Conservation (phyloP, 305 asterid genomes). For the Fraxinus ornus region DNA sequence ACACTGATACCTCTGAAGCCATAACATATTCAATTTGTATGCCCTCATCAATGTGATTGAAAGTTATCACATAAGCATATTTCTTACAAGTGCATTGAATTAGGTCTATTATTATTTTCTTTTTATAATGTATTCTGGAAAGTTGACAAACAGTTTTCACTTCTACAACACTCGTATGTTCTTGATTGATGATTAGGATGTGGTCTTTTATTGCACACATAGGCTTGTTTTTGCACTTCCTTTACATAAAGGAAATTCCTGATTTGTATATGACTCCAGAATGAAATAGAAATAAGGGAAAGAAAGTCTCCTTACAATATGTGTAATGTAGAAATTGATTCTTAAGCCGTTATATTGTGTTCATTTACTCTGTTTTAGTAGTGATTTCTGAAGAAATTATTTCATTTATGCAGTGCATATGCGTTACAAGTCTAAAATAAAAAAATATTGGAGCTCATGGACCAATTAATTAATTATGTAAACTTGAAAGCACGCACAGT, state of each 20-base stretch:
- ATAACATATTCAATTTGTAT: background rate
- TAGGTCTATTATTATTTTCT: background rate
- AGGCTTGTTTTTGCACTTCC: slow-evolving; percentile 3
- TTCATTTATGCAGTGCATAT: background rate
- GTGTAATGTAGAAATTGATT: background rate
- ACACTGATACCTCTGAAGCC: background rate
- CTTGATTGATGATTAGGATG: background rate
- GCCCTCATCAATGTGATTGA: background rate
- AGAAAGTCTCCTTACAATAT: background rate
- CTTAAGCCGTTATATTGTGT: background rate
- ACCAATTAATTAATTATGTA: background rate
- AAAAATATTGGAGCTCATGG: background rate
- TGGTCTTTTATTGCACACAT: background rate
- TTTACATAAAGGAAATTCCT: background rate
- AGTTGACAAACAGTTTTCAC: background rate
- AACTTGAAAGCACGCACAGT: background rate
- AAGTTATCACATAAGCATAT: background rate
- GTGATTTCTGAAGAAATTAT: background rate
- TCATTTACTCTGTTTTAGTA: background rate
- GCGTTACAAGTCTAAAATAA: background rate
- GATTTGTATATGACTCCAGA: background rate
- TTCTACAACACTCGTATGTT: background rate
- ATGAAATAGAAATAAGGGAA: background rate
- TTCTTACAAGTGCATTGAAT: background rate
- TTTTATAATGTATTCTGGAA: background rate